Evolutionary conservation across 345 rosid genomes (phyloP).

Genomic region (Viola odorata): DNA sequence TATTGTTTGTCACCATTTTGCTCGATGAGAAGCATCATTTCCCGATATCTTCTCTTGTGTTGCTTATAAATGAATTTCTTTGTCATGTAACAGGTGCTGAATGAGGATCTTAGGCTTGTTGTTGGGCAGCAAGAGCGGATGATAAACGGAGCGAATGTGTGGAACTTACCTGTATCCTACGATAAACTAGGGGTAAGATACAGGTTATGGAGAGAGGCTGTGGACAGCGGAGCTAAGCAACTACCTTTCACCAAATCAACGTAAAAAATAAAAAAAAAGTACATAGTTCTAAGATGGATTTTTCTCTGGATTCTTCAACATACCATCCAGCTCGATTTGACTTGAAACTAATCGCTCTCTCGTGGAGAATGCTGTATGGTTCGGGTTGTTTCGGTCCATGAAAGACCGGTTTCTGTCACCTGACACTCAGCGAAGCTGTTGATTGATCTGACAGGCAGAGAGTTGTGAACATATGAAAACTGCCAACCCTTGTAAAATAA

Average conservation of each 20-base stretch:
- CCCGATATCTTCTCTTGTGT: background rate
- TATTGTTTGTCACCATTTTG: background rate
- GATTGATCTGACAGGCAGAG: slow-evolving; percentile 16
- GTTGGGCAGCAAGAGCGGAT: slow-evolving; percentile 94
- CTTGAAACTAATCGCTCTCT: slow-evolving; percentile 1
- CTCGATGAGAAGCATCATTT: background rate
- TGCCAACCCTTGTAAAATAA: slow-evolving; percentile 22
- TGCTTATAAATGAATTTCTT: background rate
- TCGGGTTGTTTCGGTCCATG: background rate
- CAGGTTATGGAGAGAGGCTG: slow-evolving; percentile 77
- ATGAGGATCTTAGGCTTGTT: slow-evolving; percentile 84
- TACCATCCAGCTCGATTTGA: background rate
- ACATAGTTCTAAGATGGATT: slow-evolving; percentile 1
- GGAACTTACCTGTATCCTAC: slow-evolving; percentile 87
- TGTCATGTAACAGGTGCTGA: slow-evolving; percentile 55
- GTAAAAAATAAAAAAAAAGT: background rate
- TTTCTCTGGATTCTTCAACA: slow-evolving; percentile 11
- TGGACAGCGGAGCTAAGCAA: slow-evolving; percentile 58
- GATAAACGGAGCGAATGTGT: slow-evolving; percentile 77
- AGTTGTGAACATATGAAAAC: background rate
- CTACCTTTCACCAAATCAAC: slow-evolving; percentile 51
- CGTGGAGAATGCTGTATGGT: background rate
- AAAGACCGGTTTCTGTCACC: background rate
- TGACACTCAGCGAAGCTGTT: slow-evolving; percentile 17
- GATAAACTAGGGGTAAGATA: slow-evolving; percentile 96